Percentiles rank a stretch among this genome's conserved stretches.
phyloP scores from a whole-genome alignment of 495 filamentous ascomycete genomes.

The Penicillium coprophilum region DNA sequence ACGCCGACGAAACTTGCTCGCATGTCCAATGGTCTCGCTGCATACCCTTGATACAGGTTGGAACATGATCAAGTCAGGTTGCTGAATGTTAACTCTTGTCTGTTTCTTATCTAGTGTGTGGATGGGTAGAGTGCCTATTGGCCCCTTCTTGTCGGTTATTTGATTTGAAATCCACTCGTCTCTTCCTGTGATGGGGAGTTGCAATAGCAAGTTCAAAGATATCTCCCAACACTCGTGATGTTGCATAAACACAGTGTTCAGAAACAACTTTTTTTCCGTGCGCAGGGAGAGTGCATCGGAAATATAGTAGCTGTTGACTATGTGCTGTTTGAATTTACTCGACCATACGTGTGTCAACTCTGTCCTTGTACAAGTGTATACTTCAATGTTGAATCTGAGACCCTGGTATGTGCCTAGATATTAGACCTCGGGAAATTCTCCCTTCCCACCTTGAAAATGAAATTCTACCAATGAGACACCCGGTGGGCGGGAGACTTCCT shows the following conservation, averaged over 20 bases:
- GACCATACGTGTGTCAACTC: neutral
- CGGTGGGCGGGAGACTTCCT: neutral
- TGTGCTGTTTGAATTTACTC: neutral
- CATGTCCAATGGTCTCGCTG: constrained; percentile 15
- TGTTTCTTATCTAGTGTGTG: constrained; percentile 9
- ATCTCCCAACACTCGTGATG: constrained; percentile 1
- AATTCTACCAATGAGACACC: neutral
- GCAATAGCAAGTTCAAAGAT: neutral
- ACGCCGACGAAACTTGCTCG: constrained; percentile 12
- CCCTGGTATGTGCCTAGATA: neutral
- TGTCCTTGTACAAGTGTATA: neutral
- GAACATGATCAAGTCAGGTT: neutral
- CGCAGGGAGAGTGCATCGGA: neutral
- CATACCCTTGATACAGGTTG: constrained; percentile 7
- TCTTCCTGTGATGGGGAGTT: neutral
- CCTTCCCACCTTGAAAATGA: neutral
- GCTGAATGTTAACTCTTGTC: constrained; percentile 12
- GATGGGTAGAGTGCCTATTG: constrained; percentile 6
- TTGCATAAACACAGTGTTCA: constrained; percentile 2
- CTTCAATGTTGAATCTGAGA: neutral
- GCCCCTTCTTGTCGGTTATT: constrained; percentile 11
- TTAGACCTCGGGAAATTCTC: neutral
- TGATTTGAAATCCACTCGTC: constrained; percentile 7
- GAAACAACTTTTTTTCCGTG: neutral
- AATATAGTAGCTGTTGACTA: neutral